Conservation (phyloP, 2,329 filamentous ascomycete species). For the Incumbomyces delicatus region DNA sequence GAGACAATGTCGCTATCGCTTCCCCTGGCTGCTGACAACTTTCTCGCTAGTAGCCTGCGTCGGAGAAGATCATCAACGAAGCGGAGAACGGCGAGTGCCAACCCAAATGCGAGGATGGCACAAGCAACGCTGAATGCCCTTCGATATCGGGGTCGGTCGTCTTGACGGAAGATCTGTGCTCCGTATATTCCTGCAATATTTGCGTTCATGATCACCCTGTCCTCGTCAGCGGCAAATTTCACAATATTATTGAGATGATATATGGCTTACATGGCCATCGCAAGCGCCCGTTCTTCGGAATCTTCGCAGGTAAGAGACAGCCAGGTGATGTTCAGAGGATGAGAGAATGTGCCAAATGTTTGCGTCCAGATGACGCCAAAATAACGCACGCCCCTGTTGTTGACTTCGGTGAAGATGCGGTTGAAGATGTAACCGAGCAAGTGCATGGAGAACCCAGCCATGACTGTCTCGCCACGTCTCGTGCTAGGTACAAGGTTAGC, state of each 20-base stretch:
- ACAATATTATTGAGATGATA: slow-evolving; percentile 4
- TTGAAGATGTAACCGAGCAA: slow-evolving; percentile 47
- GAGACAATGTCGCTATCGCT: neutral
- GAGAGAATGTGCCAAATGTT: slow-evolving; percentile 37
- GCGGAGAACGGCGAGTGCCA: slow-evolving; percentile 33
- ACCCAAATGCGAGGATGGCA: slow-evolving; percentile 35
- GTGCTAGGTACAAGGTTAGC: slow-evolving; percentile 30
- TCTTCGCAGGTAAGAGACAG: slow-evolving; percentile 47
- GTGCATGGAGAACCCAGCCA: slow-evolving; percentile 39
- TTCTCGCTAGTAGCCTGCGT: neutral
- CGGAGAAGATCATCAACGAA: slow-evolving; percentile 32
- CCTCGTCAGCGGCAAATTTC: neutral
- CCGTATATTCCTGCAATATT: slow-evolving; percentile 54
- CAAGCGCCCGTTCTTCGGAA: slow-evolving; percentile 48
- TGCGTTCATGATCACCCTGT: slow-evolving; percentile 50
- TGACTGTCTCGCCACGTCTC: slow-evolving; percentile 44
- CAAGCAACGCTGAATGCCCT: slow-evolving; percentile 42
- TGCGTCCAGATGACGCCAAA: slow-evolving; percentile 50
- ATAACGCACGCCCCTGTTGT: slow-evolving; percentile 36
- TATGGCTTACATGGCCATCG: slow-evolving; percentile 51
- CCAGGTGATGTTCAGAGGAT: slow-evolving; percentile 52
- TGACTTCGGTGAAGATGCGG: slow-evolving; percentile 41
- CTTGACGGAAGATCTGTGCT: slow-evolving; percentile 48
- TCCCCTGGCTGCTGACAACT: neutral
- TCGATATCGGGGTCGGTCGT: slow-evolving; percentile 44